phyloP scores from a whole-genome alignment of 768 basidiomycete species.

The Dendrothele bispora region DNA sequence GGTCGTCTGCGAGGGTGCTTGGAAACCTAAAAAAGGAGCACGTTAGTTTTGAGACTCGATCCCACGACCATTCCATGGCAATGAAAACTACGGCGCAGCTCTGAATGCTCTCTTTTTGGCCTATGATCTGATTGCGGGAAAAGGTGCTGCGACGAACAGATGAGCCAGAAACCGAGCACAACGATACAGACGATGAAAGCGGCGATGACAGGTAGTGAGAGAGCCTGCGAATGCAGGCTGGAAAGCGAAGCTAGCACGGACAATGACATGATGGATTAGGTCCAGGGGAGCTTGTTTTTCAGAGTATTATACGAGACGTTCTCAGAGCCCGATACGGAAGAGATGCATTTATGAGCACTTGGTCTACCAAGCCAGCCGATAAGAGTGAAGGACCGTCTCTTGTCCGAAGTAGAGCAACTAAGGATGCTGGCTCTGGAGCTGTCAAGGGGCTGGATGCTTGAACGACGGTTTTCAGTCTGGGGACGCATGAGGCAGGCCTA shows the following conservation, averaged over 20 bases:
- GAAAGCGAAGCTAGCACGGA: not conserved
- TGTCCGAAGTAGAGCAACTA: conserved; percentile 49
- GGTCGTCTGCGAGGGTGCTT: conserved; percentile 51
- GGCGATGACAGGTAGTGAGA: conserved; percentile 30
- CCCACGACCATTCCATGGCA: too few relatives aligned
- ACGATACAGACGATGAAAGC: conserved; percentile 83
- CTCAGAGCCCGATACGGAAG: conserved; percentile 72
- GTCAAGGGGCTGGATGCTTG: conserved; percentile 56
- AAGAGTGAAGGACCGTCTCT: conserved; percentile 77
- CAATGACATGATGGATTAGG: too few relatives aligned
- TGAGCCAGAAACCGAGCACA: conserved; percentile 89
- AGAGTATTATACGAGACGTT: too few relatives aligned
- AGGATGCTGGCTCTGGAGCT: conserved; percentile 47
- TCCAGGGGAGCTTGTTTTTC: too few relatives aligned
- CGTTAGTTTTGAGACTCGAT: too few relatives aligned
- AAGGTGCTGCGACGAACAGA: conserved; percentile 93
- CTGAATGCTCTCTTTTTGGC: conserved; percentile 93
- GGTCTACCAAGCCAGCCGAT: conserved; percentile 53
- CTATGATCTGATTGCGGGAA: conserved; percentile 80
- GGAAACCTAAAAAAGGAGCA: not conserved
- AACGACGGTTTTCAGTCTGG: conserved; percentile 72
- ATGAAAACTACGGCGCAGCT: conserved; percentile 59
- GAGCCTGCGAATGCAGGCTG: conserved; percentile 32
- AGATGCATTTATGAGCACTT: conserved; percentile 65
- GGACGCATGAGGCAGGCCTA: conserved; percentile 86